Conservation (phyloP, 495 filamentous ascomycete genomes). For the Neurospora discreta region DNA sequence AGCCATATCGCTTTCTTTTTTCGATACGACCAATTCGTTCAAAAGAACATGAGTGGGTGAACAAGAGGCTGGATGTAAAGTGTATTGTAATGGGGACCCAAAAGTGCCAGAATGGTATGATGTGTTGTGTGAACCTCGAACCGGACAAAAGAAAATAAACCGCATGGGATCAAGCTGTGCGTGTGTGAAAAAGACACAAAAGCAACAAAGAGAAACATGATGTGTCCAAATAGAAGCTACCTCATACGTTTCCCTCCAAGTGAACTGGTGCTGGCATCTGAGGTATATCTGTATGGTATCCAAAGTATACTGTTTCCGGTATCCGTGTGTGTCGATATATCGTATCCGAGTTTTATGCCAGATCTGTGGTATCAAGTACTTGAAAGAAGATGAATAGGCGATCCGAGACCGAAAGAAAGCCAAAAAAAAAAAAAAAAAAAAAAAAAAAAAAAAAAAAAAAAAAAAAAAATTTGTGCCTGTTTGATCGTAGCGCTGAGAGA, state of each 20-base stretch:
- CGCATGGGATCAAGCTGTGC: not conserved
- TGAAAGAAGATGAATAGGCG: not conserved
- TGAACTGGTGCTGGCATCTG: not conserved
- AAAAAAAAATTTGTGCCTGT: not conserved
- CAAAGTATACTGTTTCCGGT: not conserved
- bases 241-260: not conserved
- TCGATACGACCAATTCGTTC: not conserved
- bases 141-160: not conserved
- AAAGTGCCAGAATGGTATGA: not conserved
- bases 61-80: not conserved
- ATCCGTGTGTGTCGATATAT: not conserved
- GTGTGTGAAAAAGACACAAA: not conserved
- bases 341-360: not conserved
- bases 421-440: not conserved
- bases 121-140: not conserved
- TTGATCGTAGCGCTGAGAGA: not conserved
- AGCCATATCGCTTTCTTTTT: constrained; percentile 6
- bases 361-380: not conserved
- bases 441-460: no score
- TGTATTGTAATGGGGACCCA: not conserved
- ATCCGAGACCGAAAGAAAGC: not conserved
- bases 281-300: not conserved
- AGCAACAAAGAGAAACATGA: not conserved
- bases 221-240: not conserved
- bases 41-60: not conserved